Conservation (phyloP, 2,329 filamentous ascomycete species). For the Cercospora berteroae region DNA sequence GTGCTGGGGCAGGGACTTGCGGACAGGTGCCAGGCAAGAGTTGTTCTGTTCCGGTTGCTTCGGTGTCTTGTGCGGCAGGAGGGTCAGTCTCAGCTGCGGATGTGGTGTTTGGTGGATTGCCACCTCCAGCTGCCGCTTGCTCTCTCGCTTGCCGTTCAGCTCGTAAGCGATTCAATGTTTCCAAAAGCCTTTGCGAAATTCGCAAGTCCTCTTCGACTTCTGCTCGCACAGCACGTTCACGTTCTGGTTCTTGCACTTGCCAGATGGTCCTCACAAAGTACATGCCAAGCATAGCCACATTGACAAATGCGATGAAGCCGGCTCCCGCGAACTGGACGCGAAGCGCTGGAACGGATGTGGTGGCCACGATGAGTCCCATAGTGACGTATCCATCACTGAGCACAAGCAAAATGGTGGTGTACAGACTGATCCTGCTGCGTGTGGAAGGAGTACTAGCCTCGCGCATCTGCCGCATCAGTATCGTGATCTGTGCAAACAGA, state of each 20-base stretch:
- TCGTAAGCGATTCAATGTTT: slow-evolving; percentile 27
- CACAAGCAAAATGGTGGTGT: slow-evolving; percentile 60
- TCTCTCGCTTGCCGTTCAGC: slow-evolving; percentile 24
- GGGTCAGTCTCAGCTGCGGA: slow-evolving; percentile 1
- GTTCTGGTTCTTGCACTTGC: slow-evolving; percentile 58
- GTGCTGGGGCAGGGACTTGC: slow-evolving; percentile 40
- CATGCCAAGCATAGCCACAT: slow-evolving; percentile 62
- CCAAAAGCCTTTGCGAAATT: slow-evolving; percentile 27
- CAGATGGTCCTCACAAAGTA: slow-evolving; percentile 67
- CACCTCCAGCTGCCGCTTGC: slow-evolving; percentile 10
- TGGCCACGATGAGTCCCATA: slow-evolving; percentile 53
- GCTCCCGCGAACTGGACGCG: slow-evolving; percentile 57
- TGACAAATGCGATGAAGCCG: slow-evolving; percentile 60
- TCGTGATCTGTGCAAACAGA: slow-evolving; percentile 53
- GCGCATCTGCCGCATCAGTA: slow-evolving; percentile 62
- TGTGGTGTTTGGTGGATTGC: slow-evolving; percentile 7
- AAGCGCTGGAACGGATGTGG: slow-evolving; percentile 55
- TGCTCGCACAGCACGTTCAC: slow-evolving; percentile 43
- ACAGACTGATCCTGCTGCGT: slow-evolving; percentile 62
- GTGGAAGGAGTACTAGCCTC: slow-evolving; percentile 64
- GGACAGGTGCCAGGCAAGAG: slow-evolving; percentile 15
- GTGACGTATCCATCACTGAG: slow-evolving; percentile 61
- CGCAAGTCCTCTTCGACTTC: slow-evolving; percentile 41
- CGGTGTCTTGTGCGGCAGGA: slow-evolving; percentile 19
- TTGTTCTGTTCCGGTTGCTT: slow-evolving; percentile 24